Evolutionary conservation across 345 rosid genomes (phyloP), one percentile per base, ranked within the genome.

Genomic region (Fremontodendron californicum): DNA sequence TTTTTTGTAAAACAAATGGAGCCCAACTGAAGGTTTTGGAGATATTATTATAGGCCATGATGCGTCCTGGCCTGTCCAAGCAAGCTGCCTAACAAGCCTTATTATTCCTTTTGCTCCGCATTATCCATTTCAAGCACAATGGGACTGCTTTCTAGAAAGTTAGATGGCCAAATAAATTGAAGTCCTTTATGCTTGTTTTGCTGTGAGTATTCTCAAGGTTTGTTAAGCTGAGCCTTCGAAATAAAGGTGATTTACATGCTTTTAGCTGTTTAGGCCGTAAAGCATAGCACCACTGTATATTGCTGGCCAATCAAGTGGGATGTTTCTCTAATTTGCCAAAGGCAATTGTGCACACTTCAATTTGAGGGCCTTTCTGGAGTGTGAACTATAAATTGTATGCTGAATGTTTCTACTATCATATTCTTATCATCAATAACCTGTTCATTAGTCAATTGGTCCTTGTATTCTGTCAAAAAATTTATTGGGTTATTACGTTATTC

Each of bases 101-200:
- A 65, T 21, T 66, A 40, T 39, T 40, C 27, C 71, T 66, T 40
- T 66, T 40, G 51, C 31, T 40, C 31, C 29, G n/a, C 49, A 11
- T 40, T 40, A 40, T 40, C 29, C 27, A 65, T 65, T 39, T 40
- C 48, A 66, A 66, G 31, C 8, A 40, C 31, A 40, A 21, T 65
- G 27, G 46, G 70, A 10, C 27, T 39, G 70, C 29, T 65, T 19
- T 65, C 16, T 64, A 39, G 46, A 39, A 29, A 19, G 16, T 37
- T 65, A 37, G 70, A 65, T 11, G 46, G 9, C 48, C 48, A n/a
- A 65, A 37, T 37, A 65, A 63, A 39, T 65, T 65, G 70, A 65
- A 65, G 18, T 21, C 70, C 39, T n/a, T n/a, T 65, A 65, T 65
- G 31, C 29, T 21, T 10, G 31, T 66, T 66, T 66, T 21, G 1